These are phyloP conservation scores for Suhomyces xylopsoci DNA, from an alignment of 805 yeast genomes.

Conservation along the genomic window DNA sequence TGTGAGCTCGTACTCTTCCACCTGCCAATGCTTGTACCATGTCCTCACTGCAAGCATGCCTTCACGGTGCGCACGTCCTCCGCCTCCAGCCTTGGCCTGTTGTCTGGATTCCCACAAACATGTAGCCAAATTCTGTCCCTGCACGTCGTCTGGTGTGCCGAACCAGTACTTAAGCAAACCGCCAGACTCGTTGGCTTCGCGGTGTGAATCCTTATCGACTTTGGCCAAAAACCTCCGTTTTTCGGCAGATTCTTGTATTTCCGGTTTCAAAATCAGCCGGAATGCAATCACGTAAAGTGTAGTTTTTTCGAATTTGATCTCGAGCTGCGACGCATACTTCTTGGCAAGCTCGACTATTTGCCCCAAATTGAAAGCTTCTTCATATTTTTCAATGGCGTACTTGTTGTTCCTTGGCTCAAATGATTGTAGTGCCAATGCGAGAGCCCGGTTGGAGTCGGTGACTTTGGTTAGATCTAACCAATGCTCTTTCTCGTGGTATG, in stretches of 20 bases:
- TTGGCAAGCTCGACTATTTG: slow-evolving; percentile 16
- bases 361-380: slow-evolving; percentile 25
- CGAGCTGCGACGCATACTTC: slow-evolving; percentile 10
- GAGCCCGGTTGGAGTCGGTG: slow-evolving; percentile 16
- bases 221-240: slow-evolving; percentile 23
- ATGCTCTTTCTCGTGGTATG: slow-evolving; percentile 27
- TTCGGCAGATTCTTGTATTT: slow-evolving; percentile 21
- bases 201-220: slow-evolving; percentile 31
- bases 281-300: slow-evolving; percentile 32
- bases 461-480: slow-evolving; percentile 22
- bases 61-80: slow-evolving; percentile 28
- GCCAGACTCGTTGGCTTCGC: slow-evolving; percentile 34
- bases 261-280: slow-evolving; percentile 25
- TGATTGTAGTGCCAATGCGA: slow-evolving; percentile 29
- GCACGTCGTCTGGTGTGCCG: slow-evolving; percentile 31
- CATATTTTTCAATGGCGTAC: slow-evolving; percentile 25
- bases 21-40: slow-evolving; percentile 36
- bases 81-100: slow-evolving; percentile 33
- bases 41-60: slow-evolving; percentile 27
- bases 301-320: slow-evolving; percentile 11
- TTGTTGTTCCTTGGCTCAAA: slow-evolving; percentile 14
- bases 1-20: slow-evolving; percentile 28
- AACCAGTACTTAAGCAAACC: slow-evolving; percentile 40
- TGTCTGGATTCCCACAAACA: slow-evolving; percentile 33
- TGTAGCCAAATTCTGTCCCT: slow-evolving; percentile 36